phyloP scores from a whole-genome alignment of 495 filamentous ascomycete genomes.

The Entonaema liquescens region DNA sequence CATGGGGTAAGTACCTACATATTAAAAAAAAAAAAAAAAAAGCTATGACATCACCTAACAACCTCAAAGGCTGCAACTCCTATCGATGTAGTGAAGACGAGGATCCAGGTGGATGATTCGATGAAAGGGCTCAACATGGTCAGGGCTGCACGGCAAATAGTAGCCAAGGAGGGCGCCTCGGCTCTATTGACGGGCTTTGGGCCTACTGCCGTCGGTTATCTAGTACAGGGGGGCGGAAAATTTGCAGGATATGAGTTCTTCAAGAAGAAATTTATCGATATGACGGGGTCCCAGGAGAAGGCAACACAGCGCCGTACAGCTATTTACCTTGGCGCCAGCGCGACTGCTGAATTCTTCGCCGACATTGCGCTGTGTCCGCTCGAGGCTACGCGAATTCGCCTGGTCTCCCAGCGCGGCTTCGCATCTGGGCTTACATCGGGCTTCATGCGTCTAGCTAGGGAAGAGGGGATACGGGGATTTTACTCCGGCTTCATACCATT shows the following conservation, averaged over 20 bases:
- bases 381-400: conserved; percentile 79
- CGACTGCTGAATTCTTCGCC: conserved; percentile 78
- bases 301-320: conserved; percentile 74
- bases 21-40: conserved; percentile 57
- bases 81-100: conserved; percentile 70
- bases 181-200: conserved; percentile 79
- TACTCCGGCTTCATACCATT: conserved; percentile 82
- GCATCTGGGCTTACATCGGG: conserved; percentile 70
- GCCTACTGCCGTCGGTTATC: conserved; percentile 77
- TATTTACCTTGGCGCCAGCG: conserved; percentile 77
- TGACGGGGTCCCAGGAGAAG: conserved; percentile 67
- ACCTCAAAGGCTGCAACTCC: conserved; percentile 55
- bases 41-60: neutral
- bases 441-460: conserved; percentile 72
- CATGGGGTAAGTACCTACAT: conserved; percentile 83
- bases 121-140: conserved; percentile 79
- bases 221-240: conserved; percentile 80
- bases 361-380: conserved; percentile 81
- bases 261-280: conserved; percentile 78
- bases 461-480: conserved; percentile 77
- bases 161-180: conserved; percentile 74
- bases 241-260: conserved; percentile 83
- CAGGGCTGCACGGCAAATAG: conserved; percentile 73
- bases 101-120: conserved; percentile 78
- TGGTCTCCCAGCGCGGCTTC: conserved; percentile 77